phyloP scores from a whole-genome alignment of 768 basidiomycete species.

The Clitopilus hobsonii region DNA sequence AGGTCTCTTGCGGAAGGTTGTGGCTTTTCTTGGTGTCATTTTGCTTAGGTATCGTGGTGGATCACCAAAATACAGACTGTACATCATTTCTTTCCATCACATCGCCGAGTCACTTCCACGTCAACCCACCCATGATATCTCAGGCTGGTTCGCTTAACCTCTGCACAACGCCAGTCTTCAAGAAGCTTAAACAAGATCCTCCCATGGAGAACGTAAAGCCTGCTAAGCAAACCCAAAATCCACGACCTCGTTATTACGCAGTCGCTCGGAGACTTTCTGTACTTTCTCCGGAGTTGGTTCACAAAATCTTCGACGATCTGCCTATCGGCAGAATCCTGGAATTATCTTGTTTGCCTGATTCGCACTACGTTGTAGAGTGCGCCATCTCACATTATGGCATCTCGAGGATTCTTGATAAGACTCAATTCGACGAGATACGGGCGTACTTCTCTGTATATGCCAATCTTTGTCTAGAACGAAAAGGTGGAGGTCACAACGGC shows the following conservation, averaged over 20 bases:
- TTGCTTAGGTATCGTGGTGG: too few species aligned
- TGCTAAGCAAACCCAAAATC: neutral
- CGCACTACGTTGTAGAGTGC: slow-evolving; percentile 18
- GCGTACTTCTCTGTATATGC: slow-evolving; percentile 15
- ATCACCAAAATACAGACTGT: too few species aligned
- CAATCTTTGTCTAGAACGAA: neutral
- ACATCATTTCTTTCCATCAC: too few species aligned
- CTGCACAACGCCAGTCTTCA: too few species aligned
- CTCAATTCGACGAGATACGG: slow-evolving; percentile 9
- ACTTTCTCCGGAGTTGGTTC: slow-evolving; percentile 21
- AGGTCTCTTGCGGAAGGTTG: too few species aligned
- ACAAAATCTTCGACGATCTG: slow-evolving; percentile 21
- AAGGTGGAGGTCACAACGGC: neutral
- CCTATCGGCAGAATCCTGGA: slow-evolving; percentile 19
- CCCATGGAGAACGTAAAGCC: too few species aligned
- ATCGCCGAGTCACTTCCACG: too few species aligned
- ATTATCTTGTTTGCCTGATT: slow-evolving; percentile 13
- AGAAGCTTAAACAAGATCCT: too few species aligned
- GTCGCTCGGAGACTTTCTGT: slow-evolving; percentile 13
- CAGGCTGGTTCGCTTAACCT: too few species aligned
- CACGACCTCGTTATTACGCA: slow-evolving; percentile 8
- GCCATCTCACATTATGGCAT: slow-evolving; percentile 11
- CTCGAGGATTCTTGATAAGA: slow-evolving; percentile 4
- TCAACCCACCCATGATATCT: too few species aligned
- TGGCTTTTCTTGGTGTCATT: too few species aligned